Conservation (phyloP, 768 basidiomycete species). For the Cystobasidium onofrii region DNA sequence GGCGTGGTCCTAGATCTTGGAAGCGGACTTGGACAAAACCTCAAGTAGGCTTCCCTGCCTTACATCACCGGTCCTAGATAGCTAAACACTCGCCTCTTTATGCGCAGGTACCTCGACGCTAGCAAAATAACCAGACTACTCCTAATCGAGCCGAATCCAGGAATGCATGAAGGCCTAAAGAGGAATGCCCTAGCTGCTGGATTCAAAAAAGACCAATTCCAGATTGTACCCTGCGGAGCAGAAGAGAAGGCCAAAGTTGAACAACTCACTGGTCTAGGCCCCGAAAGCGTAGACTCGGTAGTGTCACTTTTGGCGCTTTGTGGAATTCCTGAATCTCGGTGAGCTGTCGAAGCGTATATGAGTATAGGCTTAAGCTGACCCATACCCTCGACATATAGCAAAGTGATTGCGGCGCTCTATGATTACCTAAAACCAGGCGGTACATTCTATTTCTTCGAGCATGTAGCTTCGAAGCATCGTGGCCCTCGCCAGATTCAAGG, state of each 20-base stretch:
- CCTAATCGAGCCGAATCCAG: conserved; percentile 25
- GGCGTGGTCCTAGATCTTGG: conserved; percentile 27
- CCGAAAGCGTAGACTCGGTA: conserved; percentile 15
- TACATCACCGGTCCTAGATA: no score
- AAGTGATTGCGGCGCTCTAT: conserved; percentile 27
- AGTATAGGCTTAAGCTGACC: neutral
- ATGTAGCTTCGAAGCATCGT: conserved; percentile 17
- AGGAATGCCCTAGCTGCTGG: conserved; percentile 16
- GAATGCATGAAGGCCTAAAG: conserved; percentile 16
- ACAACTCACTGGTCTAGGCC: conserved; percentile 12
- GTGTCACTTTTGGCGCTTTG: conserved; percentile 12
- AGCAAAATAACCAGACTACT: conserved; percentile 13
- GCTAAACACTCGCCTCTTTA: neutral
- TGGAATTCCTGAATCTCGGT: conserved; percentile 27
- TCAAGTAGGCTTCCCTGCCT: neutral
- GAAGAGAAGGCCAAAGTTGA: conserved; percentile 18
- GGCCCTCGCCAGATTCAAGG: conserved; percentile 8
- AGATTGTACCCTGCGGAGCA: conserved; percentile 15
- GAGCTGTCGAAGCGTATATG: neutral
- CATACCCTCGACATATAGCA: neutral
- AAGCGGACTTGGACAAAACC: conserved; percentile 8
- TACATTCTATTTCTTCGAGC: conserved; percentile 26
- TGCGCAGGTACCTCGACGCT: conserved; percentile 8
- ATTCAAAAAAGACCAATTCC: conserved; percentile 14
- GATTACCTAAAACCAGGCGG: conserved; percentile 28